Percentiles rank a stretch among this genome's conserved stretches.
Conservation (phyloP, 78 protist species). For the Diacronema lutheri region DNA sequence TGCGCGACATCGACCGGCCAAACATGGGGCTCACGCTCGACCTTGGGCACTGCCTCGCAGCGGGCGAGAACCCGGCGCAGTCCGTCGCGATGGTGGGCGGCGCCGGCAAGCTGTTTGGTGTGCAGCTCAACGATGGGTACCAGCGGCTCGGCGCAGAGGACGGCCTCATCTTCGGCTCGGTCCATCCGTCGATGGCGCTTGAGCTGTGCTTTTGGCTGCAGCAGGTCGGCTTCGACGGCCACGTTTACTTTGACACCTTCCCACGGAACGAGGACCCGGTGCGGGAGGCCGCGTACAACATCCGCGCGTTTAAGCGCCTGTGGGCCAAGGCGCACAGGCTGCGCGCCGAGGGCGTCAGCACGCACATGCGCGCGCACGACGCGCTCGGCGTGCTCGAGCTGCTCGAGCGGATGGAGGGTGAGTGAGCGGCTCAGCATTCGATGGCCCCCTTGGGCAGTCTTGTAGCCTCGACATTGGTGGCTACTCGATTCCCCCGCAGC, state of each 20-base stretch:
- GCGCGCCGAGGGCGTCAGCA: neutral
- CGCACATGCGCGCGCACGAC: neutral
- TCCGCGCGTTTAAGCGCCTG: neutral
- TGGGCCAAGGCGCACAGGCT: neutral
- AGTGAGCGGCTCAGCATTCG: neutral
- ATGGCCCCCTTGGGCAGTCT: no score
- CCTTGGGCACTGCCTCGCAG: slow-evolving; percentile 14
- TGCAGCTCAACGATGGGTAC: slow-evolving; percentile 31
- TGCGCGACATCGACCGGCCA: neutral
- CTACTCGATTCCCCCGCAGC: no score
- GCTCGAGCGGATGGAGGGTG: slow-evolving; percentile 2
- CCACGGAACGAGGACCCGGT: slow-evolving; percentile 25
- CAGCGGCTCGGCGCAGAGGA: slow-evolving; percentile 28
- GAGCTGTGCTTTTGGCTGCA: slow-evolving; percentile 25
- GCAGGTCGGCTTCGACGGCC: neutral
- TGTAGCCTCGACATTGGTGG: no score
- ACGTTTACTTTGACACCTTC: slow-evolving; percentile 29
- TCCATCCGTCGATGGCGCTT: slow-evolving; percentile 26
- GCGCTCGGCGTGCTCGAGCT: slow-evolving; percentile 21
- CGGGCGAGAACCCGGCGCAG: slow-evolving; percentile 42
- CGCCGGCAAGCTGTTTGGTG: slow-evolving; percentile 16
- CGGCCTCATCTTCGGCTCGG: slow-evolving; percentile 29
- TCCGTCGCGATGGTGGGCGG: slow-evolving; percentile 14
- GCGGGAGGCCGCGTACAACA: slow-evolving; percentile 32
- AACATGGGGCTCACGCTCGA: slow-evolving; percentile 36